A percentile compares a stretch with the other conserved stretches of the same genome.
Evolutionary conservation across 1,139 yeast species (phyloP).

Genomic region (Diutina catenulata): DNA sequence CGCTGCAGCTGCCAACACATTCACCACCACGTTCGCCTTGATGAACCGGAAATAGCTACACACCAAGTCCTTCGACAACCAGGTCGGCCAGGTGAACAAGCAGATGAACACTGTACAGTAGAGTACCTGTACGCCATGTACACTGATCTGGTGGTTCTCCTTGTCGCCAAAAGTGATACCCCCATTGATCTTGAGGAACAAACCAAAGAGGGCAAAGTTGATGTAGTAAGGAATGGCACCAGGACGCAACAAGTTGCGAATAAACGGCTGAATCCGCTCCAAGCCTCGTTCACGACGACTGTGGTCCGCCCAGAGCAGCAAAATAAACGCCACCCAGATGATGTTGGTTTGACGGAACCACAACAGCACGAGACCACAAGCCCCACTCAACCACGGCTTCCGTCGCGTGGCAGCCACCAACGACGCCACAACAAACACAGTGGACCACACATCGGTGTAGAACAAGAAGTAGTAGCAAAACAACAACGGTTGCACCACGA

Average conservation of each 20-base stretch:
- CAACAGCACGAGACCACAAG: slow-evolving; percentile 35
- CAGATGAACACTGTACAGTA: slow-evolving; percentile 60
- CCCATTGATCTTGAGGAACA: slow-evolving; percentile 51
- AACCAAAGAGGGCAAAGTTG: slow-evolving; percentile 40
- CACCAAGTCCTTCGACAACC: slow-evolving; percentile 36
- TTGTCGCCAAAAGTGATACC: slow-evolving; percentile 87
- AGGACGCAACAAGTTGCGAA: not conserved
- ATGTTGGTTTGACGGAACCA: slow-evolving; percentile 85
- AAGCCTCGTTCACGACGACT: slow-evolving; percentile 11
- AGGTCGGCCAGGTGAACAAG: slow-evolving; percentile 57
- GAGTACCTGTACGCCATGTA: slow-evolving; percentile 72
- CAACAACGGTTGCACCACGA: slow-evolving; percentile 50
- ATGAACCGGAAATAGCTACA: slow-evolving; percentile 19
- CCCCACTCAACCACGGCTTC: slow-evolving; percentile 29
- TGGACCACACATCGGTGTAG: slow-evolving; percentile 92
- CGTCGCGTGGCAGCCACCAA: slow-evolving; percentile 23
- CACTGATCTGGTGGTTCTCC: slow-evolving; percentile 60
- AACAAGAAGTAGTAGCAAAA: slow-evolving; percentile 64
- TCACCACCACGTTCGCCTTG: slow-evolving; percentile 12
- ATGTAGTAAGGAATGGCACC: slow-evolving; percentile 8
- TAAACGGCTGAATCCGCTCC: not conserved
- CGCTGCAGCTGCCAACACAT: slow-evolving; percentile 12
- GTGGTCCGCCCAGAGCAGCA: slow-evolving; percentile 43
- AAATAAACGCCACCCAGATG: slow-evolving; percentile 67
- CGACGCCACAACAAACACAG: slow-evolving; percentile 44